A percentile compares a stretch with the other conserved stretches of the same genome.
Conservation (phyloP, 257 asterid genomes). For the Solanum chmielewskii region DNA sequence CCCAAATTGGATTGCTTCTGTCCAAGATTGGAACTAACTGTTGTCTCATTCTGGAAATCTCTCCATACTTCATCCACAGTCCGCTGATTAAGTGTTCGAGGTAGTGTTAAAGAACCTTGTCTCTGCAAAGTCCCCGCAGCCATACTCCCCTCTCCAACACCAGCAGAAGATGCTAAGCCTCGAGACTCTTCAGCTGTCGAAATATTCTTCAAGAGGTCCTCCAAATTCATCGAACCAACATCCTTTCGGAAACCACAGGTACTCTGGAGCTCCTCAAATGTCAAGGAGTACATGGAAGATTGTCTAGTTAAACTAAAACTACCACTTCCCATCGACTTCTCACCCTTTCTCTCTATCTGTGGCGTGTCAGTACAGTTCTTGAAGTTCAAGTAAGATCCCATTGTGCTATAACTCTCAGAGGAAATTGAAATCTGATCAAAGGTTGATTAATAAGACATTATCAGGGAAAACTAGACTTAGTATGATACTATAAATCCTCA, state of each 20-base stretch:
- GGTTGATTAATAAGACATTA: slow-evolving; percentile 9
- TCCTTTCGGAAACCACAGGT: slow-evolving; percentile 66
- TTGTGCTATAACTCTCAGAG: slow-evolving; percentile 8
- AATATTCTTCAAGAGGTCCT: slow-evolving; percentile 72
- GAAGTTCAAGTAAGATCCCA: slow-evolving; percentile 78
- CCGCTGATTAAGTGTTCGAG: slow-evolving; percentile 70
- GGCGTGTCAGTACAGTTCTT: slow-evolving; percentile 40
- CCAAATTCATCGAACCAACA: slow-evolving; percentile 90
- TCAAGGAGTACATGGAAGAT: slow-evolving; percentile 64
- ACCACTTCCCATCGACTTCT: slow-evolving; percentile 20
- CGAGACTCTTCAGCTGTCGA: slow-evolving; percentile 83
- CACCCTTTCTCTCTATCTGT: slow-evolving; percentile 40
- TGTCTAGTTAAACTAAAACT: slow-evolving; percentile 50
- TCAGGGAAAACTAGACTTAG: background rate
- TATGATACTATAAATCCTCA: background rate
- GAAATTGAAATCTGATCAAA: slow-evolving; percentile 16
- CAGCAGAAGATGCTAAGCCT: slow-evolving; percentile 19
- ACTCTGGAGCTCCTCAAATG: slow-evolving; percentile 80
- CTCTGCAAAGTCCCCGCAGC: slow-evolving; percentile 53
- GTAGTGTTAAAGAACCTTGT: slow-evolving; percentile 75
- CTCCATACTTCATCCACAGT: slow-evolving; percentile 85
- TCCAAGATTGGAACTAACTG: slow-evolving; percentile 22
- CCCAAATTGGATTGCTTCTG: slow-evolving; percentile 66
- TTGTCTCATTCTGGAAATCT: slow-evolving; percentile 50
- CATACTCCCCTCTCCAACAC: slow-evolving; percentile 19